phyloP scores from a whole-genome alignment of 2,329 filamentous ascomycete genomes.

The Penicillium sp. region DNA sequence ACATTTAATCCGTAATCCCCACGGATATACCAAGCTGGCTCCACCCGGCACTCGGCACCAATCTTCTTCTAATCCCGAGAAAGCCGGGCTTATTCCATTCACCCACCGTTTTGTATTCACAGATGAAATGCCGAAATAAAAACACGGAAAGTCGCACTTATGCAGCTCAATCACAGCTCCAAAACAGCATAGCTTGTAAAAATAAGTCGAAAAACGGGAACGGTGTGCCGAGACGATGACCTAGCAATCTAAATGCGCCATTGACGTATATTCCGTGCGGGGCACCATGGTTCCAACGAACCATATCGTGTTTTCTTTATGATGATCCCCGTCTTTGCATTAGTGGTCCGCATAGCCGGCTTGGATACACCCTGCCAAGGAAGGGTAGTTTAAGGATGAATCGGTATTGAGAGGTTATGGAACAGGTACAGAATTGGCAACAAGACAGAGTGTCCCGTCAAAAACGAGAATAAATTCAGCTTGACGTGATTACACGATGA shows the following conservation, averaged over 20 bases:
- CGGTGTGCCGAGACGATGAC: no score
- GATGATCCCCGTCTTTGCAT: background rate
- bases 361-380: background rate
- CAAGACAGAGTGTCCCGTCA: background rate
- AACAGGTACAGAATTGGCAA: background rate
- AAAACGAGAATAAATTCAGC: slow-evolving; percentile 6
- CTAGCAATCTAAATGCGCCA: background rate
- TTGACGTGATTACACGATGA: slow-evolving; percentile 11
- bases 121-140: no score
- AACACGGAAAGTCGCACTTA: no score
- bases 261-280: background rate
- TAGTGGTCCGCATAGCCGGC: background rate
- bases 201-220: background rate
- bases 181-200: background rate
- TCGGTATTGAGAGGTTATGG: background rate
- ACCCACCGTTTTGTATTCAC: no score
- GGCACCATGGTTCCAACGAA: background rate
- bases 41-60: no score
- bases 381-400: background rate
- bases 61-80: no score
- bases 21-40: no score
- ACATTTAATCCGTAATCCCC: no score
- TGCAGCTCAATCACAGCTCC: background rate
- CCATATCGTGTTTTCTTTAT: background rate
- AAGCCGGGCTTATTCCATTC: no score